Conservation (phyloP, 768 basidiomycete genomes). For the Ephemerocybe angulata region DNA sequence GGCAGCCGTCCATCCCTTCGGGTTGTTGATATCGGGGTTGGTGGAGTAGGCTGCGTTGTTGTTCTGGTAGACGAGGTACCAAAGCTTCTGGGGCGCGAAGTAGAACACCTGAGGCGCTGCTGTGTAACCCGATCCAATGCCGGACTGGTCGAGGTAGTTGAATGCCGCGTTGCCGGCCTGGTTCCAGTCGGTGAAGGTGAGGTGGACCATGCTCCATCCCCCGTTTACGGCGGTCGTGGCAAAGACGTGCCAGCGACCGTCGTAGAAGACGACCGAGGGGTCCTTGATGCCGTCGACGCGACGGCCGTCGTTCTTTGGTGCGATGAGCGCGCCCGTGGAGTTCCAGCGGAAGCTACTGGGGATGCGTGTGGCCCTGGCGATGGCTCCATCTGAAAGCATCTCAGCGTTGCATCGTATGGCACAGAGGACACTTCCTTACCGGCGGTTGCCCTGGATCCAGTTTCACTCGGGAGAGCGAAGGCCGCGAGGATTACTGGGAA, state of each 20-base stretch:
- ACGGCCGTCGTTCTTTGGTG: constrained; percentile 12
- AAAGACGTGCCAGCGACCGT: constrained; percentile 18
- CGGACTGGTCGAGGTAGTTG: constrained; percentile 16
- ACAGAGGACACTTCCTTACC: no score
- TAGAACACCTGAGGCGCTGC: constrained; percentile 19
- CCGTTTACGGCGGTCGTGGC: constrained; percentile 11
- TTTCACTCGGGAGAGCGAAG: no score
- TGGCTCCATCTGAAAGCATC: no score
- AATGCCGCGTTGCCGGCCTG: constrained; percentile 4
- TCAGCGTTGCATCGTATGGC: no score
- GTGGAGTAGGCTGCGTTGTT: constrained; percentile 19
- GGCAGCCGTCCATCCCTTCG: constrained; percentile 15
- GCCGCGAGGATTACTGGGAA: no score
- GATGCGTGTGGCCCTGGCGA: no score
- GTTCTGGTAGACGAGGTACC: constrained; percentile 20
- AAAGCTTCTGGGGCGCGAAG: constrained; percentile 19
- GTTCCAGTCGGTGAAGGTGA: constrained; percentile 16
- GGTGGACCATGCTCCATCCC: constrained; percentile 14
- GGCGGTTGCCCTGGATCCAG: no score
- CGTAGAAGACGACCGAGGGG: constrained; percentile 16
- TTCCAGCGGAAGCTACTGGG: constrained; percentile 15
- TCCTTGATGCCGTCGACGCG: constrained; percentile 18
- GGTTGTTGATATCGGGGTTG: constrained; percentile 16
- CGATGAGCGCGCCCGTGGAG: constrained; percentile 11
- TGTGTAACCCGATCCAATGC: constrained; percentile 16